Conservation (phyloP, 73 alveolate species). For the Tetrahymena borealis region DNA sequence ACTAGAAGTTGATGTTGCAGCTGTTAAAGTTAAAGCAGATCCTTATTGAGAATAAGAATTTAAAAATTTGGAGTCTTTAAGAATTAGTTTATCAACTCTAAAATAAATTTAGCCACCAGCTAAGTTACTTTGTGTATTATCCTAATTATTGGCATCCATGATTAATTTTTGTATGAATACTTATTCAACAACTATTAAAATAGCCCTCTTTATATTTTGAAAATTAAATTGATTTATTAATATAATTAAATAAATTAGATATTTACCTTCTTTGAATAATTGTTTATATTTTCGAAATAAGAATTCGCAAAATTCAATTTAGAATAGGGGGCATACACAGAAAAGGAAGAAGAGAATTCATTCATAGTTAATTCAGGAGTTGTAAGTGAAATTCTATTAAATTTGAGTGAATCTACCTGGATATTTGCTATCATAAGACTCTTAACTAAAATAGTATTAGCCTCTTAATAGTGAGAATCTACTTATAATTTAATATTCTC, state of each 20-base stretch:
- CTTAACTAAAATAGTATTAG: background rate
- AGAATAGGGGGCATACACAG: background rate
- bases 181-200: background rate
- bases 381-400: background rate
- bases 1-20: background rate
- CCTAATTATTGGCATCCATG: background rate
- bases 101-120: background rate
- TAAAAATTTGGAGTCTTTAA: background rate
- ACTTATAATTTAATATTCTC: background rate
- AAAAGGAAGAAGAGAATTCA: background rate
- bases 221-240: too few relatives aligned
- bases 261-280: background rate
- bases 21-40: background rate
- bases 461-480: background rate
- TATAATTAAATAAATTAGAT: too few relatives aligned
- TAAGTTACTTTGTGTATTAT: background rate
- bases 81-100: background rate
- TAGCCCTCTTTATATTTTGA: background rate
- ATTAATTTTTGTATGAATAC: background rate
- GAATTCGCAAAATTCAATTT: background rate
- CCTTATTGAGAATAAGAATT: background rate
- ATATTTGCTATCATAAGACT: background rate
- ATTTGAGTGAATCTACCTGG: background rate
- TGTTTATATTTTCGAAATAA: background rate
- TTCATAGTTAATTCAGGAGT: background rate